phyloP scores from a whole-genome alignment of 306 rosid genomes.

The Sicyos edulis region DNA sequence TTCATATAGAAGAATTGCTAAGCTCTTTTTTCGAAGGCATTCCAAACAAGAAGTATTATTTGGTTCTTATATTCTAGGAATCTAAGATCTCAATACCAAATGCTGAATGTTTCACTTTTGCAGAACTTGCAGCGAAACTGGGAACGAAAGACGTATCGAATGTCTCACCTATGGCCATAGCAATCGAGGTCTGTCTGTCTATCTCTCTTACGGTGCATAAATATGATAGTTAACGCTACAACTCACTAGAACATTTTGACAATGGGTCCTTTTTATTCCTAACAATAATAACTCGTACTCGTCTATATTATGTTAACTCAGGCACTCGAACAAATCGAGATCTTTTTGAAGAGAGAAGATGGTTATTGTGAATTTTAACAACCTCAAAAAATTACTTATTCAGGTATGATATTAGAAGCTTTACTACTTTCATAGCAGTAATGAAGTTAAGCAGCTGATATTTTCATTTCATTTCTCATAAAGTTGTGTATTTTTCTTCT shows the following conservation, averaged over 20 bases:
- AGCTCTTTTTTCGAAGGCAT: background rate
- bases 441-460: background rate
- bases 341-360: constrained; percentile 46
- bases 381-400: background rate
- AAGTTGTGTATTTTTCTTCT: background rate
- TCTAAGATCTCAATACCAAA: constrained; percentile 1
- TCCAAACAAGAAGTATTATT: background rate
- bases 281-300: background rate
- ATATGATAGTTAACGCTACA: background rate
- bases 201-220: constrained; percentile 21
- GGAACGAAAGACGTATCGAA: constrained; percentile 54
- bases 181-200: constrained; percentile 63
- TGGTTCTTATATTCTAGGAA: background rate
- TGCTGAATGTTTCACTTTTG: constrained; percentile 16
- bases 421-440: background rate
- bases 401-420: constrained; percentile 10
- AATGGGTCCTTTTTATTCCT: constrained; percentile 15
- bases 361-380: constrained; percentile 25
- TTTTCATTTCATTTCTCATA: background rate
- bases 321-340: constrained; percentile 75
- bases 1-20: background rate
- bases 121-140: constrained; percentile 74
- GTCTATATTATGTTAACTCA: constrained; percentile 26
- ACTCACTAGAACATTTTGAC: constrained; percentile 17
- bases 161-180: constrained; percentile 69